Evolutionary conservation across 208 protist species (phyloP).

Genomic region (Zelonia costaricensis): DNA sequence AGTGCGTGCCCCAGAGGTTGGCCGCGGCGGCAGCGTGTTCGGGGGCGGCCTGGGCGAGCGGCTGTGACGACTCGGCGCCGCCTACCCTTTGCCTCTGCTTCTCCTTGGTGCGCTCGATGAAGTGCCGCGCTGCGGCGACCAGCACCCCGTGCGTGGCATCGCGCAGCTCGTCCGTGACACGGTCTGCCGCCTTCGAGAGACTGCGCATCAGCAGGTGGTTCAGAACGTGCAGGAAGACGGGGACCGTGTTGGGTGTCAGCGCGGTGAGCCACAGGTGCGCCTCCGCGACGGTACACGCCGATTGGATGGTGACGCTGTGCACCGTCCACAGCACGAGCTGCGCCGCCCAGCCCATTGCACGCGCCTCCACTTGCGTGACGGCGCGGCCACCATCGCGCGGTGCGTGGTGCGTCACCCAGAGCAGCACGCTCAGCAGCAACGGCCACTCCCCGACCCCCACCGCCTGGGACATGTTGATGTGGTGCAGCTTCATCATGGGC

Average conservation of each 20-base stretch:
- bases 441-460: slow-evolving; percentile 75
- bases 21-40: too few species aligned
- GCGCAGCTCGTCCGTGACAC: slow-evolving; percentile 71
- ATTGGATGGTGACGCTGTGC: slow-evolving; percentile 80
- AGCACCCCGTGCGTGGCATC: slow-evolving; percentile 60
- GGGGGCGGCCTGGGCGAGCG: background rate
- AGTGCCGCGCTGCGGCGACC: slow-evolving; percentile 53
- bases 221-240: slow-evolving; percentile 82
- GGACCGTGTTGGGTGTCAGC: slow-evolving; percentile 61
- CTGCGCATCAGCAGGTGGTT: slow-evolving; percentile 84
- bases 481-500: slow-evolving; percentile 83
- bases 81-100: slow-evolving; percentile 7
- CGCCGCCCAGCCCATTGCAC: slow-evolving; percentile 72
- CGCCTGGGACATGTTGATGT: slow-evolving; percentile 74
- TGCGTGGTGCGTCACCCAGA: slow-evolving; percentile 67
- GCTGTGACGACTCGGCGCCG: background rate
- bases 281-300: slow-evolving; percentile 71
- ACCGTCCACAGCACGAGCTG: slow-evolving; percentile 82
- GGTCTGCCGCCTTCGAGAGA: slow-evolving; percentile 84
- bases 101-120: slow-evolving; percentile 36
- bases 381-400: background rate
- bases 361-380: too few species aligned
- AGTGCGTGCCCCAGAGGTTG: slow-evolving; percentile 62
- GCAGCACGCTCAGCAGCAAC: slow-evolving; percentile 74
- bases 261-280: slow-evolving; percentile 62